Conservation (phyloP, 176 grass and related monocot species). For the Panicum miliaceum region DNA sequence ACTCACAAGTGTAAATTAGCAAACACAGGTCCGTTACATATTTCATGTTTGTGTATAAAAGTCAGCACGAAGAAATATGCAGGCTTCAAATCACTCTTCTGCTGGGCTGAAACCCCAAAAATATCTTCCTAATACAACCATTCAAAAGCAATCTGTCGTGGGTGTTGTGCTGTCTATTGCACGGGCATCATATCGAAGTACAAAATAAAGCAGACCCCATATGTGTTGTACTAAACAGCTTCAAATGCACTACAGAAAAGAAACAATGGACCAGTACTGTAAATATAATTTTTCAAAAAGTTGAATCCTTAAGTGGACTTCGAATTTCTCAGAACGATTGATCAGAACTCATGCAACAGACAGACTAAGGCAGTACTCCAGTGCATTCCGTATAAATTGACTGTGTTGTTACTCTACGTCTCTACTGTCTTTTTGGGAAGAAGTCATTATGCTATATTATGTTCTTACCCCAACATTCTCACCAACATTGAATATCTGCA, state of each 20-base stretch:
- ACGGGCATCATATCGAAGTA: conserved; percentile 7
- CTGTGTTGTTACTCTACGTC: not conserved
- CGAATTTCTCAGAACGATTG: not conserved
- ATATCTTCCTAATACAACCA: not conserved
- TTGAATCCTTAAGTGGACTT: not conserved
- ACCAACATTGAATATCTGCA: not conserved
- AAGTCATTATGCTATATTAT: not conserved
- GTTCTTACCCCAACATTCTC: not conserved
- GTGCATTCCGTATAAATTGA: not conserved
- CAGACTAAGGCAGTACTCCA: not conserved
- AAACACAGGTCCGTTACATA: not conserved
- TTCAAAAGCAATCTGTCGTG: not conserved
- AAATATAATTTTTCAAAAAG: not conserved
- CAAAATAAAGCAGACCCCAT: conserved; percentile 5
- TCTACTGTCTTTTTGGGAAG: too few relatives aligned
- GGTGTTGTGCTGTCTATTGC: not conserved
- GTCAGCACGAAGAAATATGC: not conserved
- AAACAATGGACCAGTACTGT: conserved; percentile 7
- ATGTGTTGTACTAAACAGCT: conserved; percentile 13
- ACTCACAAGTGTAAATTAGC: not conserved
- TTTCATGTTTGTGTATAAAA: not conserved
- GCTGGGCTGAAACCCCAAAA: not conserved
- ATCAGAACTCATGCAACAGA: not conserved
- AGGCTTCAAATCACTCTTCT: not conserved
- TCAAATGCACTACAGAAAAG: conserved; percentile 2